A percentile compares a stretch with the other conserved stretches of the same genome.
Conservation (phyloP, 441 rosid genomes). For the Kokia cookei region DNA sequence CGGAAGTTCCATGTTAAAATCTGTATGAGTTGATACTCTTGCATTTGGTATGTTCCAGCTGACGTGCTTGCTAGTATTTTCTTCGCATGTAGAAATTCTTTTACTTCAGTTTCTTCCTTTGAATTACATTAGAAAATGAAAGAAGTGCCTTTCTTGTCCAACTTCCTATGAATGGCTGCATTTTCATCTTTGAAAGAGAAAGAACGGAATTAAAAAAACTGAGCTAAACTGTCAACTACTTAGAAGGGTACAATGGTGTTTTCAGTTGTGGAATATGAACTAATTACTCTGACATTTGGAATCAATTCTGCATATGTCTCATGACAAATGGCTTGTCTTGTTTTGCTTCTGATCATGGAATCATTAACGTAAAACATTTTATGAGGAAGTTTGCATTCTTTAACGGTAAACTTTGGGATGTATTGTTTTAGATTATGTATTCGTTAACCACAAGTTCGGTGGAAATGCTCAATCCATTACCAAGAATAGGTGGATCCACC, state of each 20-base stretch:
- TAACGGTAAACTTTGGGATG: neutral
- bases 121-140: neutral
- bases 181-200: neutral
- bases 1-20: neutral
- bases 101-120: neutral
- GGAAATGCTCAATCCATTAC: slow-evolving; percentile 88
- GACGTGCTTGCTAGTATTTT: neutral
- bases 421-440: slow-evolving; percentile 57
- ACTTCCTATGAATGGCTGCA: neutral
- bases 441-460: slow-evolving; percentile 70
- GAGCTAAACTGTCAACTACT: neutral
- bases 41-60: neutral
- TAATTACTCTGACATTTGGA: neutral
- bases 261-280: neutral
- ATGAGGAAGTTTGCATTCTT: neutral
- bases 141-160: neutral
- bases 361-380: neutral
- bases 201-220: neutral
- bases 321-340: neutral
- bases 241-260: neutral
- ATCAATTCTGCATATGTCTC: neutral
- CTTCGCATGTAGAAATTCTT: neutral
- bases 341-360: neutral
- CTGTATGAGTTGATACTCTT: neutral
- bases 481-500: slow-evolving; percentile 76